These are phyloP conservation scores for Adansonia digitata DNA, from an alignment of 345 rosid species.

Conservation along the genomic window DNA sequence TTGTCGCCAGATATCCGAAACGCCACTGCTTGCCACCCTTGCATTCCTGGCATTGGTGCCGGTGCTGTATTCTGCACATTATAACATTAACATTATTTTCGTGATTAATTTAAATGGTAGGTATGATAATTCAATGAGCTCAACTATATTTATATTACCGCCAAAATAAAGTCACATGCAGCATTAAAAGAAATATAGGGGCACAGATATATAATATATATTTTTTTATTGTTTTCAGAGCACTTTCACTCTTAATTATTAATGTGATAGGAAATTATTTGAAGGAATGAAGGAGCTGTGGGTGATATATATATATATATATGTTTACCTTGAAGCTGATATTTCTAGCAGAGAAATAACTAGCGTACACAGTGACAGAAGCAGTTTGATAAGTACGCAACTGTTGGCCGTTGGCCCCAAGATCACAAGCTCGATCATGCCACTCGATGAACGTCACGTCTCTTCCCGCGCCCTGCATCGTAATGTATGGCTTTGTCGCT, in stretches of 20 bases:
- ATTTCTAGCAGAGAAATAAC: conserved; percentile 77
- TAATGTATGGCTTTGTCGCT: conserved; percentile 70
- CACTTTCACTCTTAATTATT: not conserved
- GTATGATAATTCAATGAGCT: not conserved
- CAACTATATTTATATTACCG: not conserved
- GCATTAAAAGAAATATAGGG: not conserved
- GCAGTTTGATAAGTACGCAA: conserved; percentile 89
- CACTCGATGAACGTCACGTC: conserved; percentile 81
- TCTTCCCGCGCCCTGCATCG: conserved; percentile 82
- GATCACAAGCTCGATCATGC: conserved; percentile 95
- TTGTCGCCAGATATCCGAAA: conserved; percentile 90
- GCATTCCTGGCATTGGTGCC: conserved; percentile 90
- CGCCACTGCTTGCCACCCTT: conserved; percentile 94
- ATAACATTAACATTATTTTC: not conserved
- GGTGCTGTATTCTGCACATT: conserved; percentile 75
- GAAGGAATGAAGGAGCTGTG: too few species aligned
- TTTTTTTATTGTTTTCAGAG: not conserved
- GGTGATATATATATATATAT: too few species aligned
- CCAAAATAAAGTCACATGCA: conserved; percentile 3
- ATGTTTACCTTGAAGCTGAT: conserved; percentile 77
- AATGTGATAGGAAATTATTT: not conserved
- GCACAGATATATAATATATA: not conserved
- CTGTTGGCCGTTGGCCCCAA: conserved; percentile 76
- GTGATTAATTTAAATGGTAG: not conserved
- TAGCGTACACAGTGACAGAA: conserved; percentile 81